These are phyloP conservation scores for Fusarium lyarnte DNA, from an alignment of 2,329 filamentous ascomycete genomes.

Conservation along the genomic window DNA sequence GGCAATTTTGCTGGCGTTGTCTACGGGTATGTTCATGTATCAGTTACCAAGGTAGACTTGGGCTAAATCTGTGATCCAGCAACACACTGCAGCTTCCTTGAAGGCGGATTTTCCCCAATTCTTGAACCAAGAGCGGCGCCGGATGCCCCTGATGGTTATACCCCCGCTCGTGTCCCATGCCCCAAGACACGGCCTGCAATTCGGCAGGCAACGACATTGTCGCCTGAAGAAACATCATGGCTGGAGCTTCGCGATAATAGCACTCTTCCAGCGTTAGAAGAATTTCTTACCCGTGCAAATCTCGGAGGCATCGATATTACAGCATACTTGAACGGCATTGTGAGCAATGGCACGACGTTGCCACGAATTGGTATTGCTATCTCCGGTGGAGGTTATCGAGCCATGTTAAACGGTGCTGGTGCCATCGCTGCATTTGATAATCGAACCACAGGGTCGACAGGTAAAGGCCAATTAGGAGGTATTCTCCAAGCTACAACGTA, in stretches of 20 bases:
- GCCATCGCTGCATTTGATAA: slow-evolving; percentile 78
- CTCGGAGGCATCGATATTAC: slow-evolving; percentile 76
- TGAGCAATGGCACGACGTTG: slow-evolving; percentile 66
- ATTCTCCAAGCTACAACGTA: slow-evolving; percentile 81
- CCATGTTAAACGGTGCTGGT: slow-evolving; percentile 80
- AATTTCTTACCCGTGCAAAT: slow-evolving; percentile 73
- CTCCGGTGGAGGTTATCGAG: slow-evolving; percentile 82
- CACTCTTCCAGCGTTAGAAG: slow-evolving; percentile 74
- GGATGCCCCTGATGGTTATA: slow-evolving; percentile 20
- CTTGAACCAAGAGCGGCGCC: background rate
- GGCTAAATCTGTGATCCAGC: too few species aligned
- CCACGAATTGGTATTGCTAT: slow-evolving; percentile 73
- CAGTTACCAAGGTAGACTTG: too few species aligned
- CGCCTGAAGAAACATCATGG: slow-evolving; percentile 60
- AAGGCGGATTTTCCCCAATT: too few species aligned
- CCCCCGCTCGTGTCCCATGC: slow-evolving; percentile 9
- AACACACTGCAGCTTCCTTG: too few species aligned
- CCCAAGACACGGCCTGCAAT: slow-evolving; percentile 15
- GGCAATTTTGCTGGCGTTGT: too few species aligned
- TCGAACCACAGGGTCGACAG: slow-evolving; percentile 69
- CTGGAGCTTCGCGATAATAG: slow-evolving; percentile 71
- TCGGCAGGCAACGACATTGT: slow-evolving; percentile 4
- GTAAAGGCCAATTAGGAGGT: slow-evolving; percentile 65
- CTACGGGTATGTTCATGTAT: too few species aligned
- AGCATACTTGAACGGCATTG: slow-evolving; percentile 70